These are phyloP conservation scores for Aspergillus proliferans DNA, from an alignment of 2,329 filamentous ascomycete genomes.

Conservation along the genomic window DNA sequence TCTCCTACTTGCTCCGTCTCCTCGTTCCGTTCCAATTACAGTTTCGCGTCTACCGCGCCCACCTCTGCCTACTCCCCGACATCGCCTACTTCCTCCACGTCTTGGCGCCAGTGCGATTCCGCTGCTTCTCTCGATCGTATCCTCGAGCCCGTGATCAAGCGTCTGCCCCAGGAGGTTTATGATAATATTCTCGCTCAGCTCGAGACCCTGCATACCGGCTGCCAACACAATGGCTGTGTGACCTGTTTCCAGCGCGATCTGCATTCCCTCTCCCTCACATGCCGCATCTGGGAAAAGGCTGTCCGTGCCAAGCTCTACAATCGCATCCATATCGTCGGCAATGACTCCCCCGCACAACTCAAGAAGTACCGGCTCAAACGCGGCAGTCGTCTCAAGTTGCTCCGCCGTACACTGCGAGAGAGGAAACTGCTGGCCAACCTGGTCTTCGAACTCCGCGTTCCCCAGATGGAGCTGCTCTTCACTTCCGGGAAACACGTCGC, in stretches of 20 bases:
- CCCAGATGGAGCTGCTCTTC: constrained; percentile 41
- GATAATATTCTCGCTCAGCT: constrained; percentile 50
- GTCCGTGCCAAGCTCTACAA: constrained; percentile 48
- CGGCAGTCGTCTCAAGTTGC: constrained; percentile 46
- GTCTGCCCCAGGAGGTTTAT: constrained; percentile 49
- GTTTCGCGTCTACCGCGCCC: constrained; percentile 28
- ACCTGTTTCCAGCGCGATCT: constrained; percentile 52
- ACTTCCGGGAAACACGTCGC: constrained; percentile 34
- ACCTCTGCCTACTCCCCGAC: constrained; percentile 31
- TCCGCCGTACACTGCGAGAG: constrained; percentile 50
- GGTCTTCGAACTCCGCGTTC: constrained; percentile 49
- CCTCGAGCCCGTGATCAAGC: constrained; percentile 34
- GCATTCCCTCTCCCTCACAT: constrained; percentile 48
- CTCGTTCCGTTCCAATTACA: constrained; percentile 34
- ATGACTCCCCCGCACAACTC: constrained; percentile 40
- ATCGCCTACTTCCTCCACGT: constrained; percentile 24
- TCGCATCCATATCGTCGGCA: constrained; percentile 43
- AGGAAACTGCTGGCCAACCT: constrained; percentile 45
- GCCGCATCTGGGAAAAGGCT: constrained; percentile 51
- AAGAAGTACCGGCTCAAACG: constrained; percentile 46
- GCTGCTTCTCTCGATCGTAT: constrained; percentile 30
- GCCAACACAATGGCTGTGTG: constrained; percentile 40
- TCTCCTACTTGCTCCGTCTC: constrained; percentile 30
- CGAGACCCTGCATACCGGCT: constrained; percentile 38
- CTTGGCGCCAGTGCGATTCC: constrained; percentile 32